Base-by-base conservation (phyloP, 495 filamentous ascomycete genomes). In the Hypoxylon fuscum region DNA sequence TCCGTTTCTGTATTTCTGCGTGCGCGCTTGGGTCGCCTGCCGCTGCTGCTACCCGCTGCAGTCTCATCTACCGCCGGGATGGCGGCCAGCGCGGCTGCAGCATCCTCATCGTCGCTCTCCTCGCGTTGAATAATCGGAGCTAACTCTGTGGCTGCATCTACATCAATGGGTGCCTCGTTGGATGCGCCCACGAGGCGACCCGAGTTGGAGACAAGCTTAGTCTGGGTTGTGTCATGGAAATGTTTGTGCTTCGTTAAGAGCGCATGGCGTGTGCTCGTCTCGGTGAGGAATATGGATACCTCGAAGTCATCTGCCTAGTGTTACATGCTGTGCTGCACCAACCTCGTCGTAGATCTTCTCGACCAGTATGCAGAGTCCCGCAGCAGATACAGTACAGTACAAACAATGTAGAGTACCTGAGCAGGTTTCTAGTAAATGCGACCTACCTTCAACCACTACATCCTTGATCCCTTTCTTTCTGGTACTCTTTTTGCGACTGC, bases 281-380 rank as follows among this genome's bases (percentile, higher is more conserved):
- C 90, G 29, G 89, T 96, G 64, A 98, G 83, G 76, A 97, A 98
- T 59, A 98, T 87, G 14, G 91, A 88, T 34, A 96, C 90, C 70
- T 97, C 93, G 68, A 97, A 98, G 46, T 96, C 93, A 78, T 97
- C 95, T 96, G 71, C 50, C 23, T 15, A 44, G 23, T 48, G 59
- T 69, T 62, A 71, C 60, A 65, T 68, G 38, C 32, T 60, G 56
- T 37, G 32, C 50, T 58, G 56, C 66, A 60, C 54, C 12, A 54
- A 50, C 21, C 44, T 10, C 17, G 32, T 41, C 20, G 46, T 46
- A 59, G 44, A 54, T 59, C 63, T 58, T 35, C 29, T 31, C 17
- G 31, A 27, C 18, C 40, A 22, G 12, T 23, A 35, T 44, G 60
- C 54, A 47, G 43, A 55, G 37, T 46, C 27, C 46, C 35, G 42